Base-by-base conservation (phyloP, 1,139 yeast species). In the Petasospora fabianii region DNA sequence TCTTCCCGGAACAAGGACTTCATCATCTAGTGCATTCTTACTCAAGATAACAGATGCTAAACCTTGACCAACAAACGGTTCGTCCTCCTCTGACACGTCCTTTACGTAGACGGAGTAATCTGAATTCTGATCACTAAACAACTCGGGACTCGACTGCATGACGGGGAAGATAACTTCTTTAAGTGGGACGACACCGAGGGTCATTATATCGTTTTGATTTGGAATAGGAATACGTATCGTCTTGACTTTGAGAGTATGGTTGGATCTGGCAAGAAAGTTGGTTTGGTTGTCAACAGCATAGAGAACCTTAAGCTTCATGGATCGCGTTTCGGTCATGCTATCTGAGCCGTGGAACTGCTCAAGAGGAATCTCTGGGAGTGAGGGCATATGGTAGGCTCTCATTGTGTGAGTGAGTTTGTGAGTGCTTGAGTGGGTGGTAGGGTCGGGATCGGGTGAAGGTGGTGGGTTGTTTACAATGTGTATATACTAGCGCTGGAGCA, bases 11-110 rank as follows among this genome's bases (percentile, higher is more conserved):
- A 83, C 68, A 26, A 79, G 58, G 30, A 60, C 54, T 24, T 58
- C 60, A 24, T 55, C 56, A 7, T 47, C 52, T 10, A 49, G 44
- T 4, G 46, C 48, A 1, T 46, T 47, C 22, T 42, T 43, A 13
- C 43, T 41, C 6, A 60, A 53, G 26, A 72, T 55, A 26, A 68
- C 65, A 1, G 86, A 77, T 35, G 80, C 66, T 17, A 78, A 66
- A 0, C 92, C 92, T 49, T 77, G 74, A 15, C 86, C 81, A 9
- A 83, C 92, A 56, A 79, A 77, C 2, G 92, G 92, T 59, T 83
- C 90, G 53, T 80, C 86, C 6, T 77, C 77, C 56, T 83, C 92
- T 24, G 84, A 75, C 35, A 82, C 73, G 56, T 83, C 92, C 51
- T 77, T 80, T 49, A 78, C 80, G 59, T 83, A 83, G 15, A 83